Conservation (phyloP, 768 basidiomycete species). For the Mycena alexandri region DNA sequence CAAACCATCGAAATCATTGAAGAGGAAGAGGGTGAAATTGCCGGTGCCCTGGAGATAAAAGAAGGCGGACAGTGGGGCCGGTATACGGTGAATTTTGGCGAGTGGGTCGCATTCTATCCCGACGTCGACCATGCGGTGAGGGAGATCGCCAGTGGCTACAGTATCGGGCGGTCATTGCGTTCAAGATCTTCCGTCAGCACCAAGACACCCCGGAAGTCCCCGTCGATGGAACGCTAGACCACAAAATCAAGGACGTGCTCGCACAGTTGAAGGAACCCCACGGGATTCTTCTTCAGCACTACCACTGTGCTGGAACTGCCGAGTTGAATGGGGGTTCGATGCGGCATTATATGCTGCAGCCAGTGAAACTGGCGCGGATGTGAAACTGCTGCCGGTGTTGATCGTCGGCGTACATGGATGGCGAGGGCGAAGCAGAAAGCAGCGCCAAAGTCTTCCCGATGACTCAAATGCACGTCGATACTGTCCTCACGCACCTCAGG, state of each 20-base stretch:
- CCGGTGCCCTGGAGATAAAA: conserved; percentile 18
- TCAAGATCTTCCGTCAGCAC: conserved; percentile 46
- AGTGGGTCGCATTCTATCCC: conserved; percentile 49
- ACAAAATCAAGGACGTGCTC: conserved; percentile 25
- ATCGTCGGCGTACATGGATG: background rate
- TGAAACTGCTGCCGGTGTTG: conserved; percentile 35
- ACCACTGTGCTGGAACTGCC: conserved; percentile 43
- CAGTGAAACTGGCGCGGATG: conserved; percentile 15
- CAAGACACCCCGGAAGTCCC: conserved; percentile 16
- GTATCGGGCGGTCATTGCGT: conserved; percentile 47
- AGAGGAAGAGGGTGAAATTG: conserved; percentile 5
- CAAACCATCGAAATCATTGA: too few species aligned
- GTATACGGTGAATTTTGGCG: conserved; percentile 8
- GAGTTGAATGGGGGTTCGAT: conserved; percentile 44
- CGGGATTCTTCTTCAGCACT: conserved; percentile 44
- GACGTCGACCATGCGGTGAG: conserved; percentile 44
- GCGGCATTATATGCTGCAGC: conserved; percentile 36
- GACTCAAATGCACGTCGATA: conserved; percentile 38
- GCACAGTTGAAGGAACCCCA: conserved; percentile 34
- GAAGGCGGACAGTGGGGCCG: background rate
- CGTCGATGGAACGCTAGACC: conserved; percentile 2
- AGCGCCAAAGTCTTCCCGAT: conserved; percentile 36
- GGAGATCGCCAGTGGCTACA: conserved; percentile 35
- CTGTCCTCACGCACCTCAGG: conserved; percentile 14
- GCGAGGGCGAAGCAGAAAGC: background rate